Conservation (phyloP, 2,329 filamentous ascomycete genomes). For the Lachnellula hyalina region DNA sequence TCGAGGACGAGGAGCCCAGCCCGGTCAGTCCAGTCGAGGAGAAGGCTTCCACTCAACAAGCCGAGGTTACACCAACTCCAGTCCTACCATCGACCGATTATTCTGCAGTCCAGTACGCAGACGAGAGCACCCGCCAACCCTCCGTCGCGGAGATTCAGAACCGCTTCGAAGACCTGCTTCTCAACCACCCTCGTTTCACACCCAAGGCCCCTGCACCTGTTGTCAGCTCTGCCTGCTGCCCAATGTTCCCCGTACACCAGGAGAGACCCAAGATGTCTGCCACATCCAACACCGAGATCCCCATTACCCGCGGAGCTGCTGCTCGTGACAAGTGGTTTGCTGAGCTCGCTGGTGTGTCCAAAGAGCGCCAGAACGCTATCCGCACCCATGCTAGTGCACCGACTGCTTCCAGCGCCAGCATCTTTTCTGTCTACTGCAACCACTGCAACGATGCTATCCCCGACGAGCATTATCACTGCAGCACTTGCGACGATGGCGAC, state of each 20-base stretch:
- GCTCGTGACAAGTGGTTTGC: constrained; percentile 33
- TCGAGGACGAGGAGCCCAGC: constrained; percentile 43
- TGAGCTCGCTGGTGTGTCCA: constrained; percentile 26
- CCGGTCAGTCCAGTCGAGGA: constrained; percentile 20
- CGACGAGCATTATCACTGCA: constrained; percentile 88
- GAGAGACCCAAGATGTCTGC: constrained; percentile 13
- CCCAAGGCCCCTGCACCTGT: background rate
- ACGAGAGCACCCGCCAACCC: constrained; percentile 12
- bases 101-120: constrained; percentile 6
- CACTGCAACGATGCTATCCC: constrained; percentile 74
- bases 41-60: constrained; percentile 5
- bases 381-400: constrained; percentile 6
- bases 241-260: background rate
- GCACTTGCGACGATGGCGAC: constrained; percentile 86
- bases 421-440: constrained; percentile 92
- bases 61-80: constrained; percentile 2
- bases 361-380: constrained; percentile 21
- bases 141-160: constrained; percentile 26
- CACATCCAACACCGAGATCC: constrained; percentile 21
- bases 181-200: constrained; percentile 17
- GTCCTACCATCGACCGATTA: constrained; percentile 2
- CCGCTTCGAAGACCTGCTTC: constrained; percentile 26
- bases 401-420: constrained; percentile 18
- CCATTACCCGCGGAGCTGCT: constrained; percentile 23
- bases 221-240: constrained; percentile 9